phyloP scores from a whole-genome alignment of 352 stramenopile genomes.

The Phytophthora tentaculata region DNA sequence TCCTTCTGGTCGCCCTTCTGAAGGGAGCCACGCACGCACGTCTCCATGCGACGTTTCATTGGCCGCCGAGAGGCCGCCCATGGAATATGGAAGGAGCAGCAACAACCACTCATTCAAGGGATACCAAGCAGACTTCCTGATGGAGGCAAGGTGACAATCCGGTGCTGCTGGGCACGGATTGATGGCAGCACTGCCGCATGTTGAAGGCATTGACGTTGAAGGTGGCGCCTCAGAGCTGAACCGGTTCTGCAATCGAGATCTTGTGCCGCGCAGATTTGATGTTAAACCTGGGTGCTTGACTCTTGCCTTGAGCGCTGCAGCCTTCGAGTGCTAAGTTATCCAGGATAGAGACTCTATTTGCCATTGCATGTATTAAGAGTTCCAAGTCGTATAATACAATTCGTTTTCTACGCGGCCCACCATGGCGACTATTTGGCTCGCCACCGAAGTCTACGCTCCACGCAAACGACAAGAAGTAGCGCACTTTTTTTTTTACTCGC shows the following conservation, averaged over 20 bases:
- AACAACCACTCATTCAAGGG: conserved; percentile 6
- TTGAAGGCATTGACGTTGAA: conserved; percentile 24
- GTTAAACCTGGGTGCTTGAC: too few species aligned
- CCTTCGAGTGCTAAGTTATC: too few species aligned
- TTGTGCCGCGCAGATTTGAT: conserved; percentile 26
- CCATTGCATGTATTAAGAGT: too few species aligned
- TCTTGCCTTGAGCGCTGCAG: too few species aligned
- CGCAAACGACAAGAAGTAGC: too few species aligned
- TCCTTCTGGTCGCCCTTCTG: conserved; percentile 9
- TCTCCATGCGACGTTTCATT: conserved; percentile 21
- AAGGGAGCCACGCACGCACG: conserved; percentile 22
- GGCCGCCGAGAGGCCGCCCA: conserved; percentile 14
- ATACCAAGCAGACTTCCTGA: conserved; percentile 4
- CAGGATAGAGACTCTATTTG: too few species aligned
- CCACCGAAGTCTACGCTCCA: too few species aligned
- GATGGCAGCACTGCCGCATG: conserved; percentile 13
- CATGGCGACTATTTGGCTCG: too few species aligned
- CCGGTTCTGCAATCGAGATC: conserved; percentile 22
- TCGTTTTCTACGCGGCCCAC: too few species aligned
- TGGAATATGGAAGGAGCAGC: conserved; percentile 23
- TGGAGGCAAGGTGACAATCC: background rate
- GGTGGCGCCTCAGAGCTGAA: background rate
- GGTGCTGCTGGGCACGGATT: too few species aligned
- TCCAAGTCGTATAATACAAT: too few species aligned
- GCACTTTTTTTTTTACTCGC: too few species aligned